phyloP scores from a whole-genome alignment of 148 eudicot species.

The Vaccinium myrtillus region DNA sequence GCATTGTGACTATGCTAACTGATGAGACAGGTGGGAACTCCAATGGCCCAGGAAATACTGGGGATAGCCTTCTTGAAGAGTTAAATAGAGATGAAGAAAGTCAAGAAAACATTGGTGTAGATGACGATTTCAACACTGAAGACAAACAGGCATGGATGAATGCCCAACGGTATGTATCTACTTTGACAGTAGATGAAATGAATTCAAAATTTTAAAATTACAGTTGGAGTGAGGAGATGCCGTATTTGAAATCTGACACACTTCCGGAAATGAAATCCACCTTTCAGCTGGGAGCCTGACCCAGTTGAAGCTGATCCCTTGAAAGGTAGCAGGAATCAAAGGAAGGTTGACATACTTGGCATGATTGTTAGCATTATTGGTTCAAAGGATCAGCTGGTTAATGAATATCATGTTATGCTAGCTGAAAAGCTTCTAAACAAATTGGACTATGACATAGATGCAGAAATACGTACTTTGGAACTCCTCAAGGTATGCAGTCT shows the following conservation, averaged over 20 bases:
- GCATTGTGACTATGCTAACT: conserved; percentile 97
- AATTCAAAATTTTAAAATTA: neutral
- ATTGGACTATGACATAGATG: conserved; percentile 88
- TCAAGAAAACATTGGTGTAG: conserved; percentile 64
- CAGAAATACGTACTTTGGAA: conserved; percentile 92
- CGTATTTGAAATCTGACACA: conserved; percentile 16
- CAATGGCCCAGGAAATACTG: conserved; percentile 59
- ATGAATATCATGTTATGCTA: conserved; percentile 94
- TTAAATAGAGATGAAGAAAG: conserved; percentile 91
- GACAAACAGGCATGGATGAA: conserved; percentile 93
- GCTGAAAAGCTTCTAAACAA: conserved; percentile 98
- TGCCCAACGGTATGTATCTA: conserved; percentile 65
- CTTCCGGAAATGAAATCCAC: conserved; percentile 13
- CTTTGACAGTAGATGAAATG: neutral
- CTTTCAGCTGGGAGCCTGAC: conserved; percentile 95
- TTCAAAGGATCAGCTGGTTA: conserved; percentile 94
- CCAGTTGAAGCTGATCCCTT: conserved; percentile 94
- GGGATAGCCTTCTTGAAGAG: conserved; percentile 99
- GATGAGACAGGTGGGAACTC: conserved; percentile 86
- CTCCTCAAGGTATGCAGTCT: conserved; percentile 67
- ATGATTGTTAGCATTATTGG: conserved; percentile 98
- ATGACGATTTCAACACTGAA: conserved; percentile 73
- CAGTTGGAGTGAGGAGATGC: neutral
- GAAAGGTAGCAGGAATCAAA: conserved; percentile 62
- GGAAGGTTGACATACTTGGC: conserved; percentile 93